A percentile compares a stretch with the other conserved stretches of the same genome.
Conservation (phyloP, 1,139 yeast species). For the Suhomyces bribrorum region DNA sequence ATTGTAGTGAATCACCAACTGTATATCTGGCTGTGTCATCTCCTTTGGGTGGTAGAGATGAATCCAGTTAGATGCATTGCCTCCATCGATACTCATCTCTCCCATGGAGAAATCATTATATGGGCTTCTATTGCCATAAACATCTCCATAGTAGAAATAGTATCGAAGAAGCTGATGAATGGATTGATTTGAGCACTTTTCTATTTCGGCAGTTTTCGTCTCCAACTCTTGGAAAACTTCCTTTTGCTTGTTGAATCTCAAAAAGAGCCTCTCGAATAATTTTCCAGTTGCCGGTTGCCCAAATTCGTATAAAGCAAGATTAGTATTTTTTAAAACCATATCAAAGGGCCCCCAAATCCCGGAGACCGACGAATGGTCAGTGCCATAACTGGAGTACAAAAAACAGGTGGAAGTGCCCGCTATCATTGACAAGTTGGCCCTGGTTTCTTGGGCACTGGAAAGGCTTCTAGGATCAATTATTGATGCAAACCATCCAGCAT, state of each 20-base stretch:
- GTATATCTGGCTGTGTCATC: conserved; percentile 4
- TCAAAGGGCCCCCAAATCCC: conserved; percentile 64
- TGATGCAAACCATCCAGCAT: conserved; percentile 54
- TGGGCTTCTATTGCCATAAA: conserved; percentile 59
- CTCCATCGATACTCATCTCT: conserved; percentile 50
- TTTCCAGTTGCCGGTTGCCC: conserved; percentile 63
- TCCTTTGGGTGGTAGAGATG: conserved; percentile 6
- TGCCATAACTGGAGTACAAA: conserved; percentile 28
- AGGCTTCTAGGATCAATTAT: conserved; percentile 7
- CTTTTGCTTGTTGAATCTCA: conserved; percentile 23
- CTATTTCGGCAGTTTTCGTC: conserved; percentile 23
- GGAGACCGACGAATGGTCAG: conserved; percentile 14
- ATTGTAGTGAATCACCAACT: conserved; percentile 42
- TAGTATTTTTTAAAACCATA: conserved; percentile 14
- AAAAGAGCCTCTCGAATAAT: conserved; percentile 47
- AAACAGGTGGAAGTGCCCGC: conserved; percentile 67
- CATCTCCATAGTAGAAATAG: conserved; percentile 54
- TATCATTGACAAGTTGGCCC: conserved; percentile 43
- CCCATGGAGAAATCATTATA: conserved; percentile 50
- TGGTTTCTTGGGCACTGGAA: conserved; percentile 13
- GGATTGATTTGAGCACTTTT: conserved; percentile 16
- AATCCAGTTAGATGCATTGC: conserved; percentile 25
- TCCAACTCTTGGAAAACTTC: conserved; percentile 35
- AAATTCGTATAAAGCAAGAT: conserved; percentile 43
- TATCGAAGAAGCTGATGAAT: conserved; percentile 36